Evolutionary conservation across 108 stramenopile genomes (phyloP).

Genomic region (Seminavis robusta): DNA sequence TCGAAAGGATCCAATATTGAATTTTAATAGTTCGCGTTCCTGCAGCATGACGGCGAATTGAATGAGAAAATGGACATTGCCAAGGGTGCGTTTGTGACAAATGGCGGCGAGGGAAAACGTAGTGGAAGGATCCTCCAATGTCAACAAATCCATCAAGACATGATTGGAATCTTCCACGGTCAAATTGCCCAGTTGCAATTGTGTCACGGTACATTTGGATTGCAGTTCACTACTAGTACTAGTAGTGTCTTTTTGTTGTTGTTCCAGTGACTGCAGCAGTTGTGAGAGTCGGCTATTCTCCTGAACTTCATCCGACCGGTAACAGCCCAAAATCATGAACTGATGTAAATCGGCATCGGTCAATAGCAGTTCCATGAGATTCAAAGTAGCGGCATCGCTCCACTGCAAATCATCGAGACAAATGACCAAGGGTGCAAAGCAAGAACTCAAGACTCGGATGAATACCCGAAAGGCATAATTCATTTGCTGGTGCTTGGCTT

Average conservation of each 20-base stretch:
- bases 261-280: too few relatives aligned
- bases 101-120: not conserved
- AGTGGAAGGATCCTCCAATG: not conserved
- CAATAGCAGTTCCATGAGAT: conserved; percentile 26
- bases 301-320: conserved; percentile 12
- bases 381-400: conserved; percentile 46
- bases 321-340: conserved; percentile 11
- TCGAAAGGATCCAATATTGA: too few relatives aligned
- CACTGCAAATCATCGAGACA: conserved; percentile 62
- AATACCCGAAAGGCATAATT: conserved; percentile 6
- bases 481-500: too few relatives aligned
- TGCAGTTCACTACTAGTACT: too few relatives aligned
- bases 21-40: not conserved
- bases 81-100: not conserved
- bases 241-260: too few relatives aligned
- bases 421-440: conserved; percentile 15
- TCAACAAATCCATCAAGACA: not conserved
- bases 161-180: not conserved
- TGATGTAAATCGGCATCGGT: conserved; percentile 6
- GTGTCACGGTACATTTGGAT: too few relatives aligned
- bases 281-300: not conserved
- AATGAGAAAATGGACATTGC: not conserved
- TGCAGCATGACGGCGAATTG: not conserved
- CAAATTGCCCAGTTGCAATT: not conserved
- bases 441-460: not conserved